A percentile compares a stretch with the other conserved stretches of the same genome.
These are phyloP conservation scores for Gynochthodes officinalis DNA, from an alignment of 257 asterid genomes.

Conservation along the genomic window DNA sequence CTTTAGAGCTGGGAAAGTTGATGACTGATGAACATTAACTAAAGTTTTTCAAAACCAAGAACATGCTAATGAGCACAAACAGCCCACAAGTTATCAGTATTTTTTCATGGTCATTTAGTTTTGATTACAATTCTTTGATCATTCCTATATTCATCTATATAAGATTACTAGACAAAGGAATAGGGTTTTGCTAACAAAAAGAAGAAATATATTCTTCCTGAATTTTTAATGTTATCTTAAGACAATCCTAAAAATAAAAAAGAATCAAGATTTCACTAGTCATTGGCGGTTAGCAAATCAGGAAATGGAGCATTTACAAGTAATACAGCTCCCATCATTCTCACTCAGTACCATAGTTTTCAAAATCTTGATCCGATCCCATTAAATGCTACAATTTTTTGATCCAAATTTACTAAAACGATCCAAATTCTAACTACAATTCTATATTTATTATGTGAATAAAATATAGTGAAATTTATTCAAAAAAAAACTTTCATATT, in stretches of 20 bases:
- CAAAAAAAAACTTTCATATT: too few relatives aligned
- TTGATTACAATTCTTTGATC: conserved; percentile 21
- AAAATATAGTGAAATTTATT: too few relatives aligned
- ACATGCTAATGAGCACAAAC: not conserved
- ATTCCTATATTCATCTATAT: conserved; percentile 1
- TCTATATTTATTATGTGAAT: too few relatives aligned
- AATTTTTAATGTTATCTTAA: conserved; percentile 1
- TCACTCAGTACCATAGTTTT: too few relatives aligned
- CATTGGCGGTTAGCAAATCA: conserved; percentile 43
- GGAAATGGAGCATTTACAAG: conserved; percentile 90
- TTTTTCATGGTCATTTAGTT: conserved; percentile 1
- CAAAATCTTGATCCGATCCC: too few relatives aligned
- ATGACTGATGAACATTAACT: not conserved
- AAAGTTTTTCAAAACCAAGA: not conserved
- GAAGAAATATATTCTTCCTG: conserved; percentile 13
- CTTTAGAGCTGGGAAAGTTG: not conserved
- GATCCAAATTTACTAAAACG: too few relatives aligned
- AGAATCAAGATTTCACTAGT: not conserved
- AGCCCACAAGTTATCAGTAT: not conserved
- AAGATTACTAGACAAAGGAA: conserved; percentile 7
- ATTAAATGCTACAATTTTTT: too few relatives aligned
- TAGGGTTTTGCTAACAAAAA: conserved; percentile 3
- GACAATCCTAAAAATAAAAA: not conserved
- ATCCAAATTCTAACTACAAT: too few relatives aligned
- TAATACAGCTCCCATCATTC: conserved; percentile 32